Percentiles rank a stretch among this genome's conserved stretches.
These are phyloP conservation scores for Talaromyces sp. DNA, from an alignment of 2,329 filamentous ascomycete genomes.

Conservation along the genomic window DNA sequence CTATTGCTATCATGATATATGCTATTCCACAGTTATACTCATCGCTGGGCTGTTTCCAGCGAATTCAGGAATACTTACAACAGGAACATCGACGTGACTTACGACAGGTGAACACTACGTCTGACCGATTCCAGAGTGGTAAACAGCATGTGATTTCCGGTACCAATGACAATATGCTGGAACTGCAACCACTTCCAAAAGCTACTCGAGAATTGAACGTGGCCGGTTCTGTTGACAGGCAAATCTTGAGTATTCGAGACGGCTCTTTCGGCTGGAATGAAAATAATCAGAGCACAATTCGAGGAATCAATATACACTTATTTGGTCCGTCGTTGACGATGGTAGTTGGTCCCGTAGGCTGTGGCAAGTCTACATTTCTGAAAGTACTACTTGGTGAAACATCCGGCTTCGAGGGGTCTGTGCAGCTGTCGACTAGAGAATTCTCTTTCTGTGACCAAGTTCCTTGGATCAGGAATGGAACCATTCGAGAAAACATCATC, in stretches of 20 bases:
- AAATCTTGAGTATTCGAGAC: not conserved
- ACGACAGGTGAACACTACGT: not conserved
- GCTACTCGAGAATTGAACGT: not conserved
- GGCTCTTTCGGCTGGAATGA: constrained; percentile 6
- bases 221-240: not conserved
- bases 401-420: not conserved
- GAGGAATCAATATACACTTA: constrained; percentile 6
- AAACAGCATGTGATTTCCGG: not conserved
- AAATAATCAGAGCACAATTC: not conserved
- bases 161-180: not conserved
- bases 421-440: not conserved
- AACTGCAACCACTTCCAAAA: not conserved
- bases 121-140: not conserved
- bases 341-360: constrained; percentile 1
- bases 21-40: constrained; percentile 12
- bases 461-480: not conserved
- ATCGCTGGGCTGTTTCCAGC: constrained; percentile 11
- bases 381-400: not conserved
- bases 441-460: not conserved
- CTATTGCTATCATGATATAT: constrained; percentile 16
- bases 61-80: constrained; percentile 14
- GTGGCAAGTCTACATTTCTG: not conserved
- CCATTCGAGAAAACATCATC: not conserved
- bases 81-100: constrained; percentile 7
- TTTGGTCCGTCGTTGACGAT: not conserved